These are phyloP conservation scores for Mayamaea pseudoterrestris DNA, from an alignment of 108 stramenopile species.

Conservation along the genomic window DNA sequence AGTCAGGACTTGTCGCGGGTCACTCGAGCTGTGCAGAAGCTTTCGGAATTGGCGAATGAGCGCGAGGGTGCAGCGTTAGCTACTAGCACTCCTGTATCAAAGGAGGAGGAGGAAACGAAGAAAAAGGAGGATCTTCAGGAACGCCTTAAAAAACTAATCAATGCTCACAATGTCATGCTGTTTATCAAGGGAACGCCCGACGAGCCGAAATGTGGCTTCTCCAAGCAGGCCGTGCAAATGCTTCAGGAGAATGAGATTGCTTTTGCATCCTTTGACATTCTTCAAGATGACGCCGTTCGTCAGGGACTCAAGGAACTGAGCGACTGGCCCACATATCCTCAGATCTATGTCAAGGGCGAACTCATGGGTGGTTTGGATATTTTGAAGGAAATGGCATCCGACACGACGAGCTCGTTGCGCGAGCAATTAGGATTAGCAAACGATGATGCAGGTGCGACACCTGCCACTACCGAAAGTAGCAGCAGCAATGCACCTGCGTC, in stretches of 20 bases:
- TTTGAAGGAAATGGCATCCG: constrained; percentile 87
- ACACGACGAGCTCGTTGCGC: too few species aligned
- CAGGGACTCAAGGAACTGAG: constrained; percentile 77
- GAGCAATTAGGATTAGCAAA: too few species aligned
- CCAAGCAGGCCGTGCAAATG: constrained; percentile 72
- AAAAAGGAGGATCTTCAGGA: constrained; percentile 1
- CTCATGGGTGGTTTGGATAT: constrained; percentile 96
- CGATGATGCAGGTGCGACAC: constrained; percentile 1
- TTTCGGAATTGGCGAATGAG: constrained; percentile 7
- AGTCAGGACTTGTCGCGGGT: constrained; percentile 65
- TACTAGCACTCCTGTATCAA: constrained; percentile 4
- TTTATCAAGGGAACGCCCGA: constrained; percentile 96
- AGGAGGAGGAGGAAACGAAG: background rate
- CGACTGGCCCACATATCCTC: constrained; percentile 96
- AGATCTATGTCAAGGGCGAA: constrained; percentile 93
- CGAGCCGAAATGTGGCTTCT: constrained; percentile 84
- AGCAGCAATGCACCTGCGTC: too few species aligned
- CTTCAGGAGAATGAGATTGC: constrained; percentile 49
- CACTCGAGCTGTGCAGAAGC: constrained; percentile 38
- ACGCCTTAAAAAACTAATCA: constrained; percentile 24
- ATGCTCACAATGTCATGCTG: constrained; percentile 64
- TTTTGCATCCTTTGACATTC: constrained; percentile 79
- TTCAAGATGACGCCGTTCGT: constrained; percentile 81
- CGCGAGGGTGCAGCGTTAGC: constrained; percentile 3
- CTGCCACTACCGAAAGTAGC: constrained; percentile 18